Percentiles rank a stretch among this genome's conserved stretches.
These are phyloP conservation scores for Entamoeba invadens DNA, from an alignment of 208 protist species.

Conservation along the genomic window DNA sequence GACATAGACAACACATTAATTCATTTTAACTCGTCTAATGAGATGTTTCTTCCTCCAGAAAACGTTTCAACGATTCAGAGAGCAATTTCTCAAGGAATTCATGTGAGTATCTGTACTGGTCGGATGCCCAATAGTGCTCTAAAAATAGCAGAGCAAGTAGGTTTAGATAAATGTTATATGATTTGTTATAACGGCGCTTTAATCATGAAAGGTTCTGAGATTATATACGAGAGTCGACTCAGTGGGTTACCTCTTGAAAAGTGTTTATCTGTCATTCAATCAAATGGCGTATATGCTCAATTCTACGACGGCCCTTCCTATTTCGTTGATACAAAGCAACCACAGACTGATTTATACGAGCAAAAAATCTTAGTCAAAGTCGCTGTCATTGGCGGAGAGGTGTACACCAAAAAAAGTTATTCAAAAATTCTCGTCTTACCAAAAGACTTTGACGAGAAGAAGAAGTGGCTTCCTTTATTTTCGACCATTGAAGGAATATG, in stretches of 20 bases:
- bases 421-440: not conserved
- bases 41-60: not conserved
- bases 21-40: not conserved
- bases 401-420: not conserved
- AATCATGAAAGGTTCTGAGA: not conserved
- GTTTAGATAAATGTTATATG: not conserved
- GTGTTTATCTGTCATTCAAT: not conserved
- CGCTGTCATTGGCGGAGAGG: not conserved
- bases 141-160: not conserved
- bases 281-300: not conserved
- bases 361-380: not conserved
- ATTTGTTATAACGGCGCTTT: not conserved
- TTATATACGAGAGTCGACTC: not conserved
- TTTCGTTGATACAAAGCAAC: not conserved
- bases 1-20: not conserved
- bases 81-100: not conserved
- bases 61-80: not conserved
- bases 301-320: not conserved
- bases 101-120: not conserved
- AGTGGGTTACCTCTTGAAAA: not conserved
- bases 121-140: not conserved
- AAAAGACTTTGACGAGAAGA: not conserved
- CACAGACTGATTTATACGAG: not conserved
- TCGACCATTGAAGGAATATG: not conserved
- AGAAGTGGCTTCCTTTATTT: not conserved